Evolutionary conservation across 106 monocot species (phyloP).

Genomic region (Platanthera guangdongensis): DNA sequence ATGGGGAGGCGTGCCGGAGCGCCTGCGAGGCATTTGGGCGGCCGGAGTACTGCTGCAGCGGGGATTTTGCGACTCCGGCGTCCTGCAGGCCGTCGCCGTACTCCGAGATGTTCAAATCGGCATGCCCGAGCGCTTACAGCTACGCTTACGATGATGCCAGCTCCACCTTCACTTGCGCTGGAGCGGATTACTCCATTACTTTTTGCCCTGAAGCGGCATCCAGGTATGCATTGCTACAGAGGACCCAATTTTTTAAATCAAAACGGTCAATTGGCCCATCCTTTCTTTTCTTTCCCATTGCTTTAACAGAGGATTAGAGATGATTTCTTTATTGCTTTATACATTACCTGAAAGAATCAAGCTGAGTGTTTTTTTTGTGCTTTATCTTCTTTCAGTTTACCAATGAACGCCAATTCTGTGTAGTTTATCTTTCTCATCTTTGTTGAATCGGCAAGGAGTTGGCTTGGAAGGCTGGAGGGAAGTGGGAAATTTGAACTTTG

Average conservation of each 20-base stretch:
- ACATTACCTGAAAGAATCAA: too few relatives aligned
- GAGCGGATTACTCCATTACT: conserved; percentile 19
- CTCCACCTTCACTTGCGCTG: conserved; percentile 17
- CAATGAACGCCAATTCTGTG: too few relatives aligned
- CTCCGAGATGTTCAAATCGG: conserved; percentile 17
- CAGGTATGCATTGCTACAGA: not conserved
- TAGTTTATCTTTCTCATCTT: too few relatives aligned
- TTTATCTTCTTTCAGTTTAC: too few relatives aligned
- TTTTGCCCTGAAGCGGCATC: conserved; percentile 10
- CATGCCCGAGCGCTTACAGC: conserved; percentile 17
- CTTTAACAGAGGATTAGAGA: too few relatives aligned
- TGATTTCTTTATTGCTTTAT: too few relatives aligned
- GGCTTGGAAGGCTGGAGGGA: too few relatives aligned
- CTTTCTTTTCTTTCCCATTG: too few relatives aligned
- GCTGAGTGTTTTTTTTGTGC: too few relatives aligned
- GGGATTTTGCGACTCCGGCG: conserved; percentile 10
- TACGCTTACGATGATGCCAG: conserved; percentile 20
- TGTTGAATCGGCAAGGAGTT: too few relatives aligned
- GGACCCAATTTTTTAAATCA: not conserved
- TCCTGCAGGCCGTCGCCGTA: conserved; percentile 18
- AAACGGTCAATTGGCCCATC: too few relatives aligned
- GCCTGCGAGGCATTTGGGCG: conserved; percentile 30
- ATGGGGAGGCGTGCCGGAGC: conserved; percentile 12
- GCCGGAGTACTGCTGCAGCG: conserved; percentile 35
- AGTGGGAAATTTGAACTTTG: too few relatives aligned